Percentiles rank a stretch among this genome's conserved stretches.
phyloP scores from a whole-genome alignment of 1,284 basidiomycete species.

The Ustilago crameri region DNA sequence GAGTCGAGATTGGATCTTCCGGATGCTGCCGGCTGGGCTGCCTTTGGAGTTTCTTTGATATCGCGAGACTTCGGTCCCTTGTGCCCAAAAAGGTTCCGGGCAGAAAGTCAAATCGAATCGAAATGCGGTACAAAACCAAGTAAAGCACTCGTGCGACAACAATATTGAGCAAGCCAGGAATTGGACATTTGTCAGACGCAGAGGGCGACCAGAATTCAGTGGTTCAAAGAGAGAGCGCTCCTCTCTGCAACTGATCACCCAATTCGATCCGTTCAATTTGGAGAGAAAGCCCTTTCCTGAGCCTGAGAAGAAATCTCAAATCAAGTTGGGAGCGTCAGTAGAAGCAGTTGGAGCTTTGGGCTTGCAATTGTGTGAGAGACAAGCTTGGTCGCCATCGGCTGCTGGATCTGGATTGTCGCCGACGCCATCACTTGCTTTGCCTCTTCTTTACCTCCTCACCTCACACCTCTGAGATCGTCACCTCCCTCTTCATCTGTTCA shows the following conservation, averaged over 20 bases:
- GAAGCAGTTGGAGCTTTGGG: not conserved
- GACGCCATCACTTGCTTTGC: conserved; percentile 14
- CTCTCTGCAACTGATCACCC: conserved; percentile 20
- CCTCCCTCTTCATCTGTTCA: conserved; percentile 14
- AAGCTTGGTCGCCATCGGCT: conserved; percentile 26
- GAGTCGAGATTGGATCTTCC: not conserved
- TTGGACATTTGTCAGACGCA: conserved; percentile 31
- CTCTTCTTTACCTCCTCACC: conserved; percentile 31
- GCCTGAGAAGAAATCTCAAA: conserved; percentile 16
- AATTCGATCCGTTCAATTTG: conserved; percentile 27
- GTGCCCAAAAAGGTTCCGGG: no score
- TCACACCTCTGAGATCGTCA: conserved; percentile 26
- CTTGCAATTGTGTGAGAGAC: not conserved
- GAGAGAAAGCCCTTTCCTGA: conserved; percentile 10
- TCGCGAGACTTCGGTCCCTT: not conserved
- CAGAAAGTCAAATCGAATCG: no score
- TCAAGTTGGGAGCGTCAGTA: not conserved
- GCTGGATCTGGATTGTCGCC: conserved; percentile 5
- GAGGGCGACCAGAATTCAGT: not conserved
- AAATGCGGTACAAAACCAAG: no score
- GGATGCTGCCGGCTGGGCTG: conserved; percentile 2
- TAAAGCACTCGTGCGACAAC: conserved; percentile 20
- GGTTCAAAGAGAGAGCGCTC: not conserved
- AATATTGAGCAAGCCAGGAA: not conserved
- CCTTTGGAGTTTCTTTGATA: no score